Evolutionary conservation across 2,329 filamentous ascomycete species (phyloP).

Genomic region (Talaromyces sp.): DNA sequence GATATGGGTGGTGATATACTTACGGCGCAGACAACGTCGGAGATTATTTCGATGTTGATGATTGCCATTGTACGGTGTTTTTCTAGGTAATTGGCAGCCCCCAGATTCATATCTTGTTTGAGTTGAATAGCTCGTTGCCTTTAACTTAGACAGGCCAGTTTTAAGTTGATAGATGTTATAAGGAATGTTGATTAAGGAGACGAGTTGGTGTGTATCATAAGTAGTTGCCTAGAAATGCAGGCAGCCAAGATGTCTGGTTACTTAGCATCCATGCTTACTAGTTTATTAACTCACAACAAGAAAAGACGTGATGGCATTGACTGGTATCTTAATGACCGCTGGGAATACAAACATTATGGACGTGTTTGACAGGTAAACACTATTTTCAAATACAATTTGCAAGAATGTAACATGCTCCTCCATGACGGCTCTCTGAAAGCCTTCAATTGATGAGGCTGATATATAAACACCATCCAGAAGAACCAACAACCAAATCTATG

Average conservation of each 20-base stretch:
- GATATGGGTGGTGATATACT: too few species aligned
- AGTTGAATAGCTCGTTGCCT: too few species aligned
- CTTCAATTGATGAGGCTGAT: neutral
- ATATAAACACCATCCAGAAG: neutral
- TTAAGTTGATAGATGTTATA: too few species aligned
- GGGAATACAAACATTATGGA: constrained; percentile 8
- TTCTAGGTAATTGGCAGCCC: too few species aligned
- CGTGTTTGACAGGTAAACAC: constrained; percentile 4
- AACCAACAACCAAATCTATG: neutral
- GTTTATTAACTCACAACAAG: neutral
- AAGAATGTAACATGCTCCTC: constrained; percentile 5
- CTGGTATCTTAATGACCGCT: constrained; percentile 16
- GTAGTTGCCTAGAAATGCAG: neutral
- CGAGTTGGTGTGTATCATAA: neutral
- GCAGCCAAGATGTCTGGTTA: neutral
- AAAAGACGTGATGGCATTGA: neutral
- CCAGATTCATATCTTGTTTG: too few species aligned
- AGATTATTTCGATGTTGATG: constrained; percentile 29
- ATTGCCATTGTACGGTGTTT: constrained; percentile 1
- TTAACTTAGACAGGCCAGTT: too few species aligned
- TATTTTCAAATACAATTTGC: constrained; percentile 15
- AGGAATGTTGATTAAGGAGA: too few species aligned
- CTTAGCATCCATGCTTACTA: neutral
- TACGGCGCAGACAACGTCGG: constrained; percentile 21
- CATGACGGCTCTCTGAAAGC: neutral